Conservation (phyloP, 495 filamentous ascomycete species). For the Parathielavia hyrcaniae region DNA sequence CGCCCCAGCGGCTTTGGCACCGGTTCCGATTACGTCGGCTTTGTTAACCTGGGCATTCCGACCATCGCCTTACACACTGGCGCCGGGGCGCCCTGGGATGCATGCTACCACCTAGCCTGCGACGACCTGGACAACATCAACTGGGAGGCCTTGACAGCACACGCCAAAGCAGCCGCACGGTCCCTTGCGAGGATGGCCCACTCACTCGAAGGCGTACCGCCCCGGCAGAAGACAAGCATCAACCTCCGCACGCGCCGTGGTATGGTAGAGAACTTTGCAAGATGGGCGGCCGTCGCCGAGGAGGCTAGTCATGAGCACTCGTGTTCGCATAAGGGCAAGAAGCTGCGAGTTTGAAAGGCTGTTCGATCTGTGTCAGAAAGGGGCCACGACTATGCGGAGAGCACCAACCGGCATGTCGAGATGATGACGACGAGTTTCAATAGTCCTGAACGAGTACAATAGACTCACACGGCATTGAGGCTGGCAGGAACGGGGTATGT, state of each 20-base stretch:
- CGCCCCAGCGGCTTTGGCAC: conserved; percentile 45
- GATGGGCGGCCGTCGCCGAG: conserved; percentile 17
- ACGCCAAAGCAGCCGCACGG: conserved; percentile 54
- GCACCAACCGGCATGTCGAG: neutral
- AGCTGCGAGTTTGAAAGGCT: conserved; percentile 3
- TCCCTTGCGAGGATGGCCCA: conserved; percentile 45
- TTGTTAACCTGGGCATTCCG: conserved; percentile 56
- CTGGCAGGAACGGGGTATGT: too few species aligned
- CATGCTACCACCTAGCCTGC: conserved; percentile 56
- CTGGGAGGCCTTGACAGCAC: conserved; percentile 52
- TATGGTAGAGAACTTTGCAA: conserved; percentile 15
- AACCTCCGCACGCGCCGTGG: conserved; percentile 22
- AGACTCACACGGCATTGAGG: too few species aligned
- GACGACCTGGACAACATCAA: conserved; percentile 58
- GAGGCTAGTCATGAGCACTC: conserved; percentile 15
- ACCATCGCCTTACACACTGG: conserved; percentile 59
- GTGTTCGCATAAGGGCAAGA: conserved; percentile 20
- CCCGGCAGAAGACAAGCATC: conserved; percentile 19
- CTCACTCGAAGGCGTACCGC: conserved; percentile 40
- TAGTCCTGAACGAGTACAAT: too few species aligned
- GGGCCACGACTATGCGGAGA: too few species aligned
- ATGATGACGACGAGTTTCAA: too few species aligned
- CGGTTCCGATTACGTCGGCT: conserved; percentile 62
- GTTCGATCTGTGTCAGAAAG: too few species aligned
- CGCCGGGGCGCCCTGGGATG: conserved; percentile 53